Evolutionary conservation across 2,329 filamentous ascomycete genomes (phyloP).

Genomic region (Pyricularia sp.): DNA sequence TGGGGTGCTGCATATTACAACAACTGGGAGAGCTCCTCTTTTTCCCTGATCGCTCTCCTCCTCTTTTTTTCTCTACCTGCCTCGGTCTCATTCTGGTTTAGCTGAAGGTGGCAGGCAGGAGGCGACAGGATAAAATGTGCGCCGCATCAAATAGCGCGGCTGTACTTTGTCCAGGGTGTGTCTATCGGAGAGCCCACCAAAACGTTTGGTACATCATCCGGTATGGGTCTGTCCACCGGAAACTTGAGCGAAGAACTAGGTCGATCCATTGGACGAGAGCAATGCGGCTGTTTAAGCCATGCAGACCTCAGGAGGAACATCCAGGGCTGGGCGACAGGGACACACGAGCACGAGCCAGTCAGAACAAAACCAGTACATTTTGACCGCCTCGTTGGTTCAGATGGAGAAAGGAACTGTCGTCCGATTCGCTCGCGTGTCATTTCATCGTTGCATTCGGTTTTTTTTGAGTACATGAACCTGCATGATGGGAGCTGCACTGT

Average conservation of each 20-base stretch:
- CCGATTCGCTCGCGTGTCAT: background rate
- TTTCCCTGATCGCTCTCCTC: background rate
- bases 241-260: background rate
- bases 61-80: background rate
- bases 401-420: background rate
- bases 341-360: background rate
- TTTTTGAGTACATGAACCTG: background rate
- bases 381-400: background rate
- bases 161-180: background rate
- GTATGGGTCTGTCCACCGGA: background rate
- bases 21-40: background rate
- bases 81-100: background rate
- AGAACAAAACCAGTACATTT: background rate
- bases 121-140: background rate
- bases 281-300: constrained; percentile 5
- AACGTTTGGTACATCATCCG: background rate
- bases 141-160: constrained; percentile 1
- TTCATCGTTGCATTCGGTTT: background rate
- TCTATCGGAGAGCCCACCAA: background rate
- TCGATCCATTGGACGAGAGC: constrained; percentile 4
- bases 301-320: constrained; percentile 6
- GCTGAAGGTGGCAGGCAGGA: background rate
- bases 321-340: background rate
- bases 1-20: background rate
- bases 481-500: constrained; percentile 2